Evolutionary conservation across 2,329 filamentous ascomycete species (phyloP).

Genomic region (Pseudogymnoascus sp.): DNA sequence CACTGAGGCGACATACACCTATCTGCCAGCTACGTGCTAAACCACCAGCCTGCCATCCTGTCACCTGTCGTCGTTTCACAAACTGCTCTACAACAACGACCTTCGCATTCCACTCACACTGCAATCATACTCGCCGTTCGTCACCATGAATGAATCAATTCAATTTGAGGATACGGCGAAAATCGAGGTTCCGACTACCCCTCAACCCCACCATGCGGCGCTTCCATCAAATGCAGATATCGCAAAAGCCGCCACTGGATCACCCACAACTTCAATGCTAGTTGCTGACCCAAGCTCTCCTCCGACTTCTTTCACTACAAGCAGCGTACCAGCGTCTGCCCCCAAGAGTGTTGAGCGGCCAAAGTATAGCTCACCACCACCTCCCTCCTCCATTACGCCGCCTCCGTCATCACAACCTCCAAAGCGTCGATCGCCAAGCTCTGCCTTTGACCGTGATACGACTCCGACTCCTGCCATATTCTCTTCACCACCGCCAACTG

Average conservation of each 20-base stretch:
- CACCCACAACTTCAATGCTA: constrained; percentile 8
- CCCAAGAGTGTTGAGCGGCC: constrained; percentile 1
- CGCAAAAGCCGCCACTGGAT: not conserved
- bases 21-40: not conserved
- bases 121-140: not conserved
- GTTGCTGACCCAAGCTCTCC: constrained; percentile 22
- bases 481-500: constrained; percentile 25
- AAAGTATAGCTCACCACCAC: constrained; percentile 31
- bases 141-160: not conserved
- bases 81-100: not conserved
- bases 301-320: constrained; percentile 26
- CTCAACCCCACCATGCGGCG: constrained; percentile 10
- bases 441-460: constrained; percentile 8
- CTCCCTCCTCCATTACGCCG: constrained; percentile 45
- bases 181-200: constrained; percentile 7
- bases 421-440: constrained; percentile 11
- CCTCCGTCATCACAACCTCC: constrained; percentile 53
- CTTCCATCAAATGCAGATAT: constrained; percentile 8
- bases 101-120: not conserved
- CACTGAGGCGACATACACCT: not conserved
- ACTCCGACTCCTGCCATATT: constrained; percentile 18
- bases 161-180: not conserved
- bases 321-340: constrained; percentile 20
- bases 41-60: not conserved
- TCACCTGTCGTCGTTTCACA: not conserved